These are phyloP conservation scores for Penicillium sp. DNA, from an alignment of 2,329 filamentous ascomycete genomes.

Conservation along the genomic window DNA sequence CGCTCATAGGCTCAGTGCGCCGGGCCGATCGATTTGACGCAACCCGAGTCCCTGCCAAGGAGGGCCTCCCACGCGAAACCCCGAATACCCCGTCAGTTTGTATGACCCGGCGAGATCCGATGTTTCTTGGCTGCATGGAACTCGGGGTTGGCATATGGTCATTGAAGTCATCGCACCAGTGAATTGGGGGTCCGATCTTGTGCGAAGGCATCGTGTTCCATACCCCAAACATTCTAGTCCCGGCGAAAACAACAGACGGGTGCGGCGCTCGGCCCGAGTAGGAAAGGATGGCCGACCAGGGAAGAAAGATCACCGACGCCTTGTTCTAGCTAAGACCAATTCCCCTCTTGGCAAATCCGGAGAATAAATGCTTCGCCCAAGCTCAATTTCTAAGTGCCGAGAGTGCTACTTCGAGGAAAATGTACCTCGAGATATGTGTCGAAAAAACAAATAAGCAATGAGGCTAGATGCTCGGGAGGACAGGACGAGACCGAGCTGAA, in stretches of 20 bases:
- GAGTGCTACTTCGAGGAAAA: not conserved
- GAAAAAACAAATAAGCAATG: not conserved
- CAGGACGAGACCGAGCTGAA: not conserved
- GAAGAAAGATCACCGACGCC: not conserved
- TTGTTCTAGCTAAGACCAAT: not conserved
- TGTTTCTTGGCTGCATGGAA: not conserved
- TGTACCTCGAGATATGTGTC: not conserved
- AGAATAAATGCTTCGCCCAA: not conserved
- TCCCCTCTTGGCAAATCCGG: not conserved
- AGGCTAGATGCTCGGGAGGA: too few relatives aligned
- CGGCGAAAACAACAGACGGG: not conserved
- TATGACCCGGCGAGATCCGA: not conserved
- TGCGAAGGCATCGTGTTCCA: not conserved
- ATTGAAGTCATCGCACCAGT: not conserved
- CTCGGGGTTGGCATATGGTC: not conserved
- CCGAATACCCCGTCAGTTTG: not conserved
- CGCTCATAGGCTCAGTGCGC: constrained; percentile 2
- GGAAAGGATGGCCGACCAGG: not conserved
- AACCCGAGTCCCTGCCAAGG: not conserved
- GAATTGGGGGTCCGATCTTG: not conserved
- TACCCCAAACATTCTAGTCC: not conserved
- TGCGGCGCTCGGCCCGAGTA: not conserved
- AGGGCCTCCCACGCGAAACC: not conserved
- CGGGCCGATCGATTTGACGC: constrained; percentile 1
- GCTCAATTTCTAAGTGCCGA: not conserved